A percentile compares a stretch with the other conserved stretches of the same genome.
These are phyloP conservation scores for Crithidia sp. DNA, from an alignment of 208 protist species.

Conservation along the genomic window DNA sequence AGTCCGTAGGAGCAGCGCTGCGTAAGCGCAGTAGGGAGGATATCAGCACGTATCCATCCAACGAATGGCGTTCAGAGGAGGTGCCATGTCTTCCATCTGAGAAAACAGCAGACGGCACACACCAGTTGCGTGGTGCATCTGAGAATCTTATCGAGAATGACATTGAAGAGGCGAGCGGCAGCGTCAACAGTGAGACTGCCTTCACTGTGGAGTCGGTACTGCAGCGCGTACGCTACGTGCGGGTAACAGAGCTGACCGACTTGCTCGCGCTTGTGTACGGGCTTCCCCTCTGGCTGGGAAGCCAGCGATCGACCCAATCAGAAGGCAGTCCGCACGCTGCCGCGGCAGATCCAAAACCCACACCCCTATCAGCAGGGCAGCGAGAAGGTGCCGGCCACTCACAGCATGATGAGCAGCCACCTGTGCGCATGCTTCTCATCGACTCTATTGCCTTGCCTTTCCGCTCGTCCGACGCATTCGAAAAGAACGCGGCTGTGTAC, in stretches of 20 bases:
- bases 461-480: constrained; percentile 31
- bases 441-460: constrained; percentile 92
- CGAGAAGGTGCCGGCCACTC: too few relatives aligned
- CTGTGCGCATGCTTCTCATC: constrained; percentile 73
- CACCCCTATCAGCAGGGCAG: too few relatives aligned
- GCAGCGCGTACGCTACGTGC: constrained; percentile 64
- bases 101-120: too few relatives aligned
- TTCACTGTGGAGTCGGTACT: constrained; percentile 68
- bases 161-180: too few relatives aligned
- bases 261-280: constrained; percentile 69
- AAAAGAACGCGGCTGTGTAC: background rate
- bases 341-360: background rate
- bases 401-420: background rate
- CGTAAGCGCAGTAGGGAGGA: too few relatives aligned
- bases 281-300: constrained; percentile 16
- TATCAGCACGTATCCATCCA: too few relatives aligned
- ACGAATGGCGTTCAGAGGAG: too few relatives aligned
- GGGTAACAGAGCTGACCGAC: constrained; percentile 59
- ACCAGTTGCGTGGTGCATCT: too few relatives aligned
- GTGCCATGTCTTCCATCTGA: background rate
- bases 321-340: background rate
- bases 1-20: too few relatives aligned
- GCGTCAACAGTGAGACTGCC: background rate
- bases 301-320: background rate
- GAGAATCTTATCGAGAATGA: too few relatives aligned